Evolutionary conservation across 768 basidiomycete genomes (phyloP).

Genomic region (Termitomyces sp.): DNA sequence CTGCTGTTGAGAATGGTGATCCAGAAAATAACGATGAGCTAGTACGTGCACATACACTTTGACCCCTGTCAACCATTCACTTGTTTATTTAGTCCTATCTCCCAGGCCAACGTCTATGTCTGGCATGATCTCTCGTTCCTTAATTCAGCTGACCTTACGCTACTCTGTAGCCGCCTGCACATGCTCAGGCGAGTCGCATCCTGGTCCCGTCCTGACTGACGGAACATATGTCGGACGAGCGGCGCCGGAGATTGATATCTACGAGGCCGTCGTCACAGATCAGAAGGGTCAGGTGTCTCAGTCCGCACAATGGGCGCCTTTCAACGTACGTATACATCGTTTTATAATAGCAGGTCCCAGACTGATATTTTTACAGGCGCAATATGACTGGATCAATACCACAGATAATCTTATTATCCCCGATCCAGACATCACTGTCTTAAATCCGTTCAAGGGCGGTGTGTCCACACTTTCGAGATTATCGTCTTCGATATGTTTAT

Average conservation of each 20-base stretch:
- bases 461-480: conserved; percentile 40
- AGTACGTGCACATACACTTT: conserved; percentile 17
- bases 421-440: conserved; percentile 35
- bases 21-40: conserved; percentile 34
- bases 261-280: conserved; percentile 43
- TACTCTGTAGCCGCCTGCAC: conserved; percentile 29
- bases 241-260: conserved; percentile 69
- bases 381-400: conserved; percentile 52
- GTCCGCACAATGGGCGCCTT: conserved; percentile 53
- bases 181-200: conserved; percentile 38
- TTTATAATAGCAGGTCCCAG: conserved; percentile 18
- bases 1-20: conserved; percentile 39
- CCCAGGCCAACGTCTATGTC: conserved; percentile 49
- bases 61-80: not conserved
- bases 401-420: conserved; percentile 43
- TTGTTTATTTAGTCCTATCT: conserved; percentile 47
- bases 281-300: conserved; percentile 38
- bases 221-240: conserved; percentile 58
- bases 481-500: not conserved
- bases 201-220: conserved; percentile 34
- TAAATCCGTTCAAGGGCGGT: conserved; percentile 63
- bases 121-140: conserved; percentile 2
- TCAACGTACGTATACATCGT: conserved; percentile 46
- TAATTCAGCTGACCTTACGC: not conserved
- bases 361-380: conserved; percentile 36